Conservation (phyloP, 2,329 filamentous ascomycete genomes). For the Fusarium heterosporum region DNA sequence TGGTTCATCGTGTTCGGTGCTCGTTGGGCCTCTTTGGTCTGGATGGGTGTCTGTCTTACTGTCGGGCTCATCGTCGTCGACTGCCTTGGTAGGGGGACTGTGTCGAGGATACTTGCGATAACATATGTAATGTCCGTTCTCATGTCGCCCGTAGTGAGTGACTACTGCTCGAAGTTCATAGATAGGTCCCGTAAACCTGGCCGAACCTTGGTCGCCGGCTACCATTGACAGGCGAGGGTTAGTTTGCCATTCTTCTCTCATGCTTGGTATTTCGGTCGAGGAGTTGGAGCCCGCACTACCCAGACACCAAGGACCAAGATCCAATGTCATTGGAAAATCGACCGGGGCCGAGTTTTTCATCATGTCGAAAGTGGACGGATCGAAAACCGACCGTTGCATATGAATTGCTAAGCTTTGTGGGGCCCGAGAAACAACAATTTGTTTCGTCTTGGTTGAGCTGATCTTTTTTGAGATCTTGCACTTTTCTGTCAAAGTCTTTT, state of each 20-base stretch:
- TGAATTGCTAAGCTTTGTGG: slow-evolving; percentile 87
- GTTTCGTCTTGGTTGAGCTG: slow-evolving; percentile 86
- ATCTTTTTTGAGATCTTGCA: slow-evolving; percentile 77
- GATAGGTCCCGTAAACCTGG: slow-evolving; percentile 66
- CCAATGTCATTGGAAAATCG: slow-evolving; percentile 77
- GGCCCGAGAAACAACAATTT: slow-evolving; percentile 84
- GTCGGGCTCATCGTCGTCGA: slow-evolving; percentile 31
- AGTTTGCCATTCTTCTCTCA: slow-evolving; percentile 75
- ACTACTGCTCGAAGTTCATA: slow-evolving; percentile 88
- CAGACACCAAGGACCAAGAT: slow-evolving; percentile 87
- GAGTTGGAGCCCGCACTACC: slow-evolving; percentile 62
- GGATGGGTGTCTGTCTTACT: slow-evolving; percentile 13
- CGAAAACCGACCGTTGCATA: slow-evolving; percentile 91
- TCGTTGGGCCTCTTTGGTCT: not conserved
- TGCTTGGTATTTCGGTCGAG: not conserved
- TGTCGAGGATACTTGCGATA: slow-evolving; percentile 76
- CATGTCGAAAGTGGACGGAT: slow-evolving; percentile 81
- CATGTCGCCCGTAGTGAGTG: slow-evolving; percentile 89
- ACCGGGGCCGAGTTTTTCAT: slow-evolving; percentile 87
- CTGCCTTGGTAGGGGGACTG: slow-evolving; percentile 17
- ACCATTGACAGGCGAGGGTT: slow-evolving; percentile 81
- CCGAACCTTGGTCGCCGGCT: slow-evolving; percentile 62
- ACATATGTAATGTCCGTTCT: slow-evolving; percentile 96
- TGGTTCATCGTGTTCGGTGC: slow-evolving; percentile 38
- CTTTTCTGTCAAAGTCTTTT: slow-evolving; percentile 70